Conservation (phyloP, 352 stramenopile species). For the Pythium folliculosum region DNA sequence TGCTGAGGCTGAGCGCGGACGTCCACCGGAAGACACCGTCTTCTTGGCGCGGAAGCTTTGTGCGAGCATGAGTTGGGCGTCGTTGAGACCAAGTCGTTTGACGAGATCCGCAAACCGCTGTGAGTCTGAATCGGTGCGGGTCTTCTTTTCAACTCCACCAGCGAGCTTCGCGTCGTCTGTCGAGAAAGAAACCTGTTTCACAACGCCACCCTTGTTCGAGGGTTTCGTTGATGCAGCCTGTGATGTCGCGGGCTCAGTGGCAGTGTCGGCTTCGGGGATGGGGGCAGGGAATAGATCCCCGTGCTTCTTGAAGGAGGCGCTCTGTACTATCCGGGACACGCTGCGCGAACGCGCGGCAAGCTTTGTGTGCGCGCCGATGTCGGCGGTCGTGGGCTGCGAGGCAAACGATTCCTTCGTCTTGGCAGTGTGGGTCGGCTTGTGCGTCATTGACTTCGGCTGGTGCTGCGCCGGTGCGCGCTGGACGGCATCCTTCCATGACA, state of each 20-base stretch:
- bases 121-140: slow-evolving; percentile 22
- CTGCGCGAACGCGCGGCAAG: slow-evolving; percentile 37
- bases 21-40: slow-evolving; percentile 7
- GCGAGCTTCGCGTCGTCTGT: slow-evolving; percentile 1
- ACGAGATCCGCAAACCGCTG: slow-evolving; percentile 32
- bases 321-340: slow-evolving; percentile 39
- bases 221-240: not conserved
- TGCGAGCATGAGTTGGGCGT: slow-evolving; percentile 28
- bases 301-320: slow-evolving; percentile 34
- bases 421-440: slow-evolving; percentile 3
- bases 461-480: slow-evolving; percentile 30
- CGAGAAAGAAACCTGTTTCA: slow-evolving; percentile 33
- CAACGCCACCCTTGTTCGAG: slow-evolving; percentile 13
- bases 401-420: slow-evolving; percentile 16
- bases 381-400: slow-evolving; percentile 5
- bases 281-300: slow-evolving; percentile 24
- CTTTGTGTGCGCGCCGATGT: slow-evolving; percentile 31
- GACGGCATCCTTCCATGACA: slow-evolving; percentile 48
- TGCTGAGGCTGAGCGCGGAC: slow-evolving; percentile 33
- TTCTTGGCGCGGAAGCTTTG: slow-evolving; percentile 25
- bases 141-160: slow-evolving; percentile 21
- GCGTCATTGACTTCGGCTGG: slow-evolving; percentile 10
- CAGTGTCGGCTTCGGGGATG: not conserved
- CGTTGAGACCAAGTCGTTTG: slow-evolving; percentile 31
- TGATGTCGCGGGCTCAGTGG: not conserved